Evolutionary conservation across 2,329 filamentous ascomycete genomes (phyloP).

Genomic region (Lojkania enalia): DNA sequence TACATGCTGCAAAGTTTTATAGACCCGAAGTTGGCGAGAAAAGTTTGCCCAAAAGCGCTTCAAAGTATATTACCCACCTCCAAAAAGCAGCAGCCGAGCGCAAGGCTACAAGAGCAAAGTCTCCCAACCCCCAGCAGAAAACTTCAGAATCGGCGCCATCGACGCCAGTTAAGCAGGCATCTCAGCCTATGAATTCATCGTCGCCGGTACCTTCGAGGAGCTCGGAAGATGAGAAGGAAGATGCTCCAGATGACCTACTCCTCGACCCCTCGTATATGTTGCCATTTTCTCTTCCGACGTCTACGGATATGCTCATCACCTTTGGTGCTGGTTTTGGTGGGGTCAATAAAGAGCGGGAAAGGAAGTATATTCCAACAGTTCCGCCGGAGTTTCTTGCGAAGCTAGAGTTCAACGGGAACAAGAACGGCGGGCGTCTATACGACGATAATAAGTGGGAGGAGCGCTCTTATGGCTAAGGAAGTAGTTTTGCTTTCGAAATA

Average conservation of each 20-base stretch:
- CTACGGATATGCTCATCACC: constrained; percentile 94
- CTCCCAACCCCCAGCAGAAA: constrained; percentile 44
- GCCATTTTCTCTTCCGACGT: constrained; percentile 92
- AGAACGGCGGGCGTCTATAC: constrained; percentile 34
- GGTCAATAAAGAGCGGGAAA: constrained; percentile 84
- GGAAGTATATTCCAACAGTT: constrained; percentile 94
- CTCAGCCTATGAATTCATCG: constrained; percentile 27
- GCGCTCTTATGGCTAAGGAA: constrained; percentile 39
- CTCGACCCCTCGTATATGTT: constrained; percentile 90
- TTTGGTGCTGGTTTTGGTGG: constrained; percentile 96
- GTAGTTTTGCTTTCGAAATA: too few relatives aligned
- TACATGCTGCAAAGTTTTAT: constrained; percentile 92
- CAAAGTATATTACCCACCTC: constrained; percentile 80
- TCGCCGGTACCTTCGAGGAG: constrained; percentile 38
- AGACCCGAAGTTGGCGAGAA: constrained; percentile 95
- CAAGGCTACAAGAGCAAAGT: constrained; percentile 41
- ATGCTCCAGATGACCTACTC: constrained; percentile 73
- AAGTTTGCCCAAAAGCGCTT: constrained; percentile 80
- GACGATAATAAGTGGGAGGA: constrained; percentile 39
- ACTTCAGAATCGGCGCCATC: constrained; percentile 30
- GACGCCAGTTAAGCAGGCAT: constrained; percentile 34
- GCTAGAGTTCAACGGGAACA: constrained; percentile 63
- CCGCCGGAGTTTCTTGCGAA: constrained; percentile 91
- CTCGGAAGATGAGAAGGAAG: constrained; percentile 62
- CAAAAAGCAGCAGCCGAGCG: constrained; percentile 69